These are phyloP conservation scores for Collybia sordida DNA, from an alignment of 768 basidiomycete species.

Conservation along the genomic window DNA sequence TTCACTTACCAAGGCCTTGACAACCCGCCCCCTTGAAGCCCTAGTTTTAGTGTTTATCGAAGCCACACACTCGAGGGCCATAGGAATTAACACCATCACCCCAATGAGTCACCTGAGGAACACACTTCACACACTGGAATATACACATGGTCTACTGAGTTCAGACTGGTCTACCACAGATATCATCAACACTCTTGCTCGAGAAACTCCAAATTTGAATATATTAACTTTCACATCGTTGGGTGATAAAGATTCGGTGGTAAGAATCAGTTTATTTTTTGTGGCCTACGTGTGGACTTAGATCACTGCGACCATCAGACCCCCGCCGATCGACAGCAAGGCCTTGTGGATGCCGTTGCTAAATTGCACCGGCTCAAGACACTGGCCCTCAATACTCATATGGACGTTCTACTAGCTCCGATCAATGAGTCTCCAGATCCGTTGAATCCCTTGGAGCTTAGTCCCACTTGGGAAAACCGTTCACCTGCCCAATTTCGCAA, in stretches of 20 bases:
- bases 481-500: background rate
- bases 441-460: background rate
- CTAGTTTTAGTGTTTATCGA: background rate
- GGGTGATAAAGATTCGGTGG: too few relatives aligned
- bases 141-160: too few relatives aligned
- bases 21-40: constrained; percentile 1
- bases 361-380: background rate
- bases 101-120: background rate
- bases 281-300: too few relatives aligned
- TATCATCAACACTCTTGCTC: constrained; percentile 1
- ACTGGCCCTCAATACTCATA: background rate
- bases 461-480: background rate
- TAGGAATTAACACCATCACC: background rate
- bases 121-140: too few relatives aligned
- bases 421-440: background rate
- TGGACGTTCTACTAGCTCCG: background rate
- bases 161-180: too few relatives aligned
- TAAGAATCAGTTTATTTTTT: too few relatives aligned
- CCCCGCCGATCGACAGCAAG: too few relatives aligned
- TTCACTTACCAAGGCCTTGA: background rate
- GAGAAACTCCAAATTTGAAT: too few relatives aligned
- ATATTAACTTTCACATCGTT: too few relatives aligned
- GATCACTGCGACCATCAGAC: too few relatives aligned
- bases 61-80: background rate
- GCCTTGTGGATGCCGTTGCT: background rate